phyloP scores from a whole-genome alignment of 2,329 filamentous ascomycete genomes.

The Xylariaceae sp. region DNA sequence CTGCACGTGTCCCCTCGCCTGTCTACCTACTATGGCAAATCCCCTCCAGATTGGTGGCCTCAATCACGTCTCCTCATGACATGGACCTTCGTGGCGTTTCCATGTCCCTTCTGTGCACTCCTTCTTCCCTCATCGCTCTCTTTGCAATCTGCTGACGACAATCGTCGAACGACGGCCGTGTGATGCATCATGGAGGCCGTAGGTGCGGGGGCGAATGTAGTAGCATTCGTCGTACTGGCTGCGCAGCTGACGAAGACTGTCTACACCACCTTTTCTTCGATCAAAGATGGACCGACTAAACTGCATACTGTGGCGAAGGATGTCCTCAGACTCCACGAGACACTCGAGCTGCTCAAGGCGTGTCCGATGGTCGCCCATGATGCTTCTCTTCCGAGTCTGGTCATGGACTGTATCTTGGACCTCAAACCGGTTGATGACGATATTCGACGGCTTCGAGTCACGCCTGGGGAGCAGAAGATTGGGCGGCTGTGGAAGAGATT shows the following conservation, averaged over 20 bases:
- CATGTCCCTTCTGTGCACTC: no score
- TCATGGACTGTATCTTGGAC: background rate
- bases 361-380: conserved; percentile 1
- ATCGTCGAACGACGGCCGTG: no score
- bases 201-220: conserved; percentile 2
- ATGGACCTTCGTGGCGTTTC: no score
- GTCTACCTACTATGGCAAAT: no score
- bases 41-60: no score
- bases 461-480: background rate
- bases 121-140: no score
- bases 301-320: background rate
- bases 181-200: conserved; percentile 2
- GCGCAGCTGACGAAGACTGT: conserved; percentile 1
- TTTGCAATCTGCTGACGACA: no score
- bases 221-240: conserved; percentile 6
- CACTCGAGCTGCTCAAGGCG: conserved; percentile 2
- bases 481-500: conserved; percentile 6
- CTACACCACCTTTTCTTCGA: background rate
- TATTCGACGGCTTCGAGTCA: background rate
- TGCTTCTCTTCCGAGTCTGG: background rate
- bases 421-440: background rate
- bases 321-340: conserved; percentile 3
- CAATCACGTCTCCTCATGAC: no score
- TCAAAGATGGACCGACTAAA: conserved; percentile 2
- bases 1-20: no score